A percentile compares a stretch with the other conserved stretches of the same genome.
Evolutionary conservation across 164 flowering plant genomes (phyloP).

Genomic region (Berberis vulgaris): DNA sequence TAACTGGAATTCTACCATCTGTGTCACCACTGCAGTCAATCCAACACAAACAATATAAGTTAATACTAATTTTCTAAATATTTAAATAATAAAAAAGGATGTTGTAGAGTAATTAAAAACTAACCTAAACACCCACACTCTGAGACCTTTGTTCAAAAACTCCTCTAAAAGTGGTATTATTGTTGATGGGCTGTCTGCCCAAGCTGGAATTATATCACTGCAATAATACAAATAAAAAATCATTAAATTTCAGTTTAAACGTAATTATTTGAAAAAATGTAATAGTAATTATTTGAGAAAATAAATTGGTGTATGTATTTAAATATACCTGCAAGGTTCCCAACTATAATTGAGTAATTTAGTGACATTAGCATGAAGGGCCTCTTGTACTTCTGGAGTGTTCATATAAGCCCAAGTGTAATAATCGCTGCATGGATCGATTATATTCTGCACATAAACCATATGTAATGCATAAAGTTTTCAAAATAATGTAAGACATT

Average conservation of each 20-base stretch:
- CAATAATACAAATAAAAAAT: background rate
- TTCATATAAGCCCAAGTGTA: constrained; percentile 50
- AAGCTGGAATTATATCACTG: constrained; percentile 26
- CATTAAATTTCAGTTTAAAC: too few species aligned
- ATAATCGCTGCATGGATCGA: constrained; percentile 54
- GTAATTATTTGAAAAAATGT: background rate
- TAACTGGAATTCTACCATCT: constrained; percentile 68
- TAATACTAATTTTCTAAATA: background rate
- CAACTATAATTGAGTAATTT: constrained; percentile 23
- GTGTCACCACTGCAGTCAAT: constrained; percentile 59
- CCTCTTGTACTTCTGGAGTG: constrained; percentile 46
- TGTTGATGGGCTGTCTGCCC: constrained; percentile 42
- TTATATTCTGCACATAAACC: background rate
- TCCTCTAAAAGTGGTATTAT: constrained; percentile 47
- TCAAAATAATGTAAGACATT: background rate
- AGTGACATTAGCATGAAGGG: constrained; percentile 65
- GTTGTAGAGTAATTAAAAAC: background rate
- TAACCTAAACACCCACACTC: constrained; percentile 73
- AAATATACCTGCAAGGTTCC: constrained; percentile 38
- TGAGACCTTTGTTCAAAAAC: constrained; percentile 37
- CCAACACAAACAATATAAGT: background rate
- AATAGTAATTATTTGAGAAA: background rate
- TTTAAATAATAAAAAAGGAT: too few species aligned
- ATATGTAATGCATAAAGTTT: background rate
- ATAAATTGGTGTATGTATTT: background rate